Conservation (phyloP, 495 filamentous ascomycete genomes). For the Bacidia rubella region DNA sequence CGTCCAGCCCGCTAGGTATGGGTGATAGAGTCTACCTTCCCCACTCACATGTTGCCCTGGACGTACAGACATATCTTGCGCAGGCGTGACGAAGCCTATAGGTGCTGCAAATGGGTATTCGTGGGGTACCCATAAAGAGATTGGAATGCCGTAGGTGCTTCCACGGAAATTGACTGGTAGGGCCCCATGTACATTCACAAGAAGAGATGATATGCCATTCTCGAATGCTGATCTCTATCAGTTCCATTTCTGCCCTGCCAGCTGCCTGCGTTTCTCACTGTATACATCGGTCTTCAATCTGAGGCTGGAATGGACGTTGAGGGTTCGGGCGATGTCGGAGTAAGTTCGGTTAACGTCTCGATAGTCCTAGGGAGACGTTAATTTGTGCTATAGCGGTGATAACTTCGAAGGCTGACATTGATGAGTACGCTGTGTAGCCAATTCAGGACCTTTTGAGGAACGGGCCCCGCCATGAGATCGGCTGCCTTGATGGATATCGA, state of each 20-base stretch:
- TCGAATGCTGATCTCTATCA: constrained; percentile 55
- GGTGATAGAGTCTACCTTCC: constrained; percentile 92
- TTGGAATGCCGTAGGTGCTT: constrained; percentile 77
- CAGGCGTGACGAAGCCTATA: constrained; percentile 75
- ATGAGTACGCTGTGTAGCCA: constrained; percentile 89
- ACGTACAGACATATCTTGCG: constrained; percentile 75
- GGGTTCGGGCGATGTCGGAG: constrained; percentile 70
- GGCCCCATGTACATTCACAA: constrained; percentile 76
- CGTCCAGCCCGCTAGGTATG: constrained; percentile 80
- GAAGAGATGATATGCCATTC: constrained; percentile 72
- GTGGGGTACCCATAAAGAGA: constrained; percentile 92
- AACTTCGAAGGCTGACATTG: constrained; percentile 38
- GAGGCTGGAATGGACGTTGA: constrained; percentile 71
- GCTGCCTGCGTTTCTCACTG: constrained; percentile 64
- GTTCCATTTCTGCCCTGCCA: background rate
- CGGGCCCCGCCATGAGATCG: constrained; percentile 25
- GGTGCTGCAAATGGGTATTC: constrained; percentile 78
- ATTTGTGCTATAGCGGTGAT: background rate
- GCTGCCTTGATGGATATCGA: too few species aligned
- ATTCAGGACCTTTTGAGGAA: constrained; percentile 77
- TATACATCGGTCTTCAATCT: constrained; percentile 92
- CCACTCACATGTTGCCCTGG: constrained; percentile 89
- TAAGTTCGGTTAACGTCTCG: constrained; percentile 84
- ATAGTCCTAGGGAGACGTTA: constrained; percentile 87
- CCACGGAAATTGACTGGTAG: constrained; percentile 81